phyloP scores from a whole-genome alignment of 2,329 filamentous ascomycete species.

The Ascochyta rabiei region DNA sequence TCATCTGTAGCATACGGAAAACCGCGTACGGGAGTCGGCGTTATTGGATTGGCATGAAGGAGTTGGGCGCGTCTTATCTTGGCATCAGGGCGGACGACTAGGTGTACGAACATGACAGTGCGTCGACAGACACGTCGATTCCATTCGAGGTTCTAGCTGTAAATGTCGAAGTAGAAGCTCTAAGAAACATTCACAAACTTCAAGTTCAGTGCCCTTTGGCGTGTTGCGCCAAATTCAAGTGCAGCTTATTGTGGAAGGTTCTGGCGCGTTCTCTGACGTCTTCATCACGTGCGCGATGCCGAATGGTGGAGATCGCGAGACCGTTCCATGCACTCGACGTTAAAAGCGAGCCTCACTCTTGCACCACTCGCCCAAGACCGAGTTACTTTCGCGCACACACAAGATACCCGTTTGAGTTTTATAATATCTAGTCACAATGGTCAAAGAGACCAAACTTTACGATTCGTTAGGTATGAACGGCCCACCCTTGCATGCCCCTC shows the following conservation, averaged over 20 bases:
- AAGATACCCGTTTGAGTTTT: slow-evolving; percentile 17
- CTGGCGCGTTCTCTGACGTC: slow-evolving; percentile 47
- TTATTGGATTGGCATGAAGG: slow-evolving; percentile 39
- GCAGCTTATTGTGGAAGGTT: slow-evolving; percentile 36
- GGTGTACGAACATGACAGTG: slow-evolving; percentile 29
- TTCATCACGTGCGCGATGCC: slow-evolving; percentile 23
- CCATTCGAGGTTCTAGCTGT: slow-evolving; percentile 29
- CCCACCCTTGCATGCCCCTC: slow-evolving; percentile 31
- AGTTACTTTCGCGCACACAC: slow-evolving; percentile 20
- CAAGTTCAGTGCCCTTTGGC: neutral
- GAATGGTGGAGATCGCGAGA: slow-evolving; percentile 37
- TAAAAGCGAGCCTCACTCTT: slow-evolving; percentile 37
- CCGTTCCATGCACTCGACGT: slow-evolving; percentile 28
- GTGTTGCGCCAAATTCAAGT: neutral
- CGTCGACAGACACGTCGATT: slow-evolving; percentile 28
- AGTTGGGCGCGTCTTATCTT: slow-evolving; percentile 42
- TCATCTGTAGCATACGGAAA: slow-evolving; percentile 46
- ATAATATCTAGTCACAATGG: slow-evolving; percentile 65
- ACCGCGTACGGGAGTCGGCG: slow-evolving; percentile 41
- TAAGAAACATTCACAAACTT: slow-evolving; percentile 19
- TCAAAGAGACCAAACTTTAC: slow-evolving; percentile 94
- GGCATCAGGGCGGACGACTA: slow-evolving; percentile 34
- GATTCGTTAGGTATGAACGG: slow-evolving; percentile 67
- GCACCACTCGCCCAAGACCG: slow-evolving; percentile 21
- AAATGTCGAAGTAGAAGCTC: slow-evolving; percentile 21